Evolutionary conservation across 257 asterid species (phyloP).

Genomic region (Plantago ovata): DNA sequence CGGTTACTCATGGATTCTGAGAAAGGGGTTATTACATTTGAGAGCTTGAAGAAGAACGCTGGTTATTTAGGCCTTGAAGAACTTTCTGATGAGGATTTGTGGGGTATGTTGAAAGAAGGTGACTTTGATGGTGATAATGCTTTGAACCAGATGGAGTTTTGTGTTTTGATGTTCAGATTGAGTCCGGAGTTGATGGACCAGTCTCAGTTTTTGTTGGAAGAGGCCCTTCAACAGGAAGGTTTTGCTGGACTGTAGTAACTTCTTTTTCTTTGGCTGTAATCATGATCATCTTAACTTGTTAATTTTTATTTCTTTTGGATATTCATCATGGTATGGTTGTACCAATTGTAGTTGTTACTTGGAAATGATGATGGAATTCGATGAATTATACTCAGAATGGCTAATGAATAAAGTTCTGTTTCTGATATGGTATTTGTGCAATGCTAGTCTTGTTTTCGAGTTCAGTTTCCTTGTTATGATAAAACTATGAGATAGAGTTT

Average conservation of each 20-base stretch:
- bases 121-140: constrained; percentile 64
- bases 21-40: constrained; percentile 47
- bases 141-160: constrained; percentile 54
- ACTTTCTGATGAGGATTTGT: constrained; percentile 38
- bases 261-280: background rate
- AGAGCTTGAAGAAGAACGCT: constrained; percentile 38
- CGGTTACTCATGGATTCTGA: constrained; percentile 39
- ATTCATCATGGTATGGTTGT: constrained; percentile 4
- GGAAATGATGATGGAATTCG: constrained; percentile 2
- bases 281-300: background rate
- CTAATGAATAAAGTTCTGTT: background rate
- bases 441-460: background rate
- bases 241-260: constrained; percentile 12
- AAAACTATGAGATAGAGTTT: no score
- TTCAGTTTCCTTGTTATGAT: background rate
- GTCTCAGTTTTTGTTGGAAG: constrained; percentile 42
- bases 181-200: constrained; percentile 58
- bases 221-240: constrained; percentile 32
- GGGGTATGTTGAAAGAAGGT: constrained; percentile 37
- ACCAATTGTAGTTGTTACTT: constrained; percentile 1
- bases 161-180: constrained; percentile 53
- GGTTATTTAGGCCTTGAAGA: constrained; percentile 35
- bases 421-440: background rate
- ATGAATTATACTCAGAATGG: background rate
- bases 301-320: background rate